Percentiles rank a stretch among this genome's conserved stretches.
Conservation (phyloP, 164 flowering plant genomes). For the Stephania cephalantha region DNA sequence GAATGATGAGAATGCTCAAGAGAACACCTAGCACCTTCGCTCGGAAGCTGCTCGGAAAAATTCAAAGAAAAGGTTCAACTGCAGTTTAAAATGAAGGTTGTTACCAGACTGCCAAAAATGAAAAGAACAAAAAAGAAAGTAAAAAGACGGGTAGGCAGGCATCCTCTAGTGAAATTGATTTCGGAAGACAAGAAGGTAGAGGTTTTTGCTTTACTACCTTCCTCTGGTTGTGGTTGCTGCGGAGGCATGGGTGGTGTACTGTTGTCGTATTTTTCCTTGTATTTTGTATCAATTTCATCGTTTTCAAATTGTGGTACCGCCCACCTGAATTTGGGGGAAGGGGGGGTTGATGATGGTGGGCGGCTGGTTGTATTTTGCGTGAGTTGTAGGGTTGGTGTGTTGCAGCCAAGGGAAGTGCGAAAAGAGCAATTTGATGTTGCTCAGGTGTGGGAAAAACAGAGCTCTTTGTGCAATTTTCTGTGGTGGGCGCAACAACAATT, state of each 20-base stretch:
- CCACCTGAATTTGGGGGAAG: background rate
- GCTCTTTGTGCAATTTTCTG: slow-evolving; percentile 5
- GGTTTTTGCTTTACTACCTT: background rate
- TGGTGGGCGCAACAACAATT: background rate
- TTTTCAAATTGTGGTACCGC: slow-evolving; percentile 1
- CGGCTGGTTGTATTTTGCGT: background rate
- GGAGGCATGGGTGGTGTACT: background rate
- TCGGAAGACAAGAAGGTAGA: background rate
- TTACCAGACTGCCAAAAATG: background rate
- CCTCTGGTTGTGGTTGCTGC: background rate
- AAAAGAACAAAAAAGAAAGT: background rate
- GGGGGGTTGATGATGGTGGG: background rate
- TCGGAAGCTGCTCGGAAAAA: slow-evolving; percentile 12
- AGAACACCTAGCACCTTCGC: background rate
- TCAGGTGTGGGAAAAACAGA: background rate
- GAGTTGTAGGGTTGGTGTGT: background rate
- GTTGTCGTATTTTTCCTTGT: background rate
- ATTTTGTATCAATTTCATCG: background rate
- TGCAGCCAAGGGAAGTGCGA: background rate
- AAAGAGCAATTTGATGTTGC: background rate
- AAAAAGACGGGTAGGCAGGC: background rate
- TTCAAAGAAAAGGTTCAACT: background rate
- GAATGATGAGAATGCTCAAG: slow-evolving; percentile 10
- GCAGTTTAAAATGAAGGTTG: background rate
- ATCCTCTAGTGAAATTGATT: background rate